Evolutionary conservation across 176 grass and related monocot species (phyloP).

Genomic region (Melocanna baccifera): DNA sequence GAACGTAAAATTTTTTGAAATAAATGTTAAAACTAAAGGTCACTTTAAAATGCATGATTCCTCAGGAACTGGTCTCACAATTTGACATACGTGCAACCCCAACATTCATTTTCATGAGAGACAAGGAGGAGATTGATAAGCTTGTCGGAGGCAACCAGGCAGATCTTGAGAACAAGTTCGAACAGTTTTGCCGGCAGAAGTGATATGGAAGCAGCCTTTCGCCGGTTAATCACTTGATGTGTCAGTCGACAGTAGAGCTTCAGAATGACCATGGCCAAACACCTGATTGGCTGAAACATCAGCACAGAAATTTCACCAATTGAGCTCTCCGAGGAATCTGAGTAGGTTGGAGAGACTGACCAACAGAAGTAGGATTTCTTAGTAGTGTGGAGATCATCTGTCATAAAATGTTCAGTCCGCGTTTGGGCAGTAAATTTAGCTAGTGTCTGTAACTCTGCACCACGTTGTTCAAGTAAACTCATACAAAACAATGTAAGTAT

Average conservation of each 20-base stretch:
- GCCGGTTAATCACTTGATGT: background rate
- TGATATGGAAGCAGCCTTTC: background rate
- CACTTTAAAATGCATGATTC: background rate
- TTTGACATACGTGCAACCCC: constrained; percentile 70
- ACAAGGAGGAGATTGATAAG: constrained; percentile 58
- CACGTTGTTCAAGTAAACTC: constrained; percentile 37
- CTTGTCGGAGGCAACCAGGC: constrained; percentile 55
- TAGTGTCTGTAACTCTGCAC: constrained; percentile 34
- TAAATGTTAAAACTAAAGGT: background rate
- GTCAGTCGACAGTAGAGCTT: constrained; percentile 25
- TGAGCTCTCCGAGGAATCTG: background rate
- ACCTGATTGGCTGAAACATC: constrained; percentile 20
- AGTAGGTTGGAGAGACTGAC: constrained; percentile 34
- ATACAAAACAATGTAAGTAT: constrained; percentile 12
- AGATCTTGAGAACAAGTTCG: constrained; percentile 64
- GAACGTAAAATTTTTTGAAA: background rate
- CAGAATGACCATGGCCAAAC: background rate
- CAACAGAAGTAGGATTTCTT: constrained; percentile 46
- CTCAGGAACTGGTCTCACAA: constrained; percentile 52
- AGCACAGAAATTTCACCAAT: background rate
- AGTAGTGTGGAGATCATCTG: constrained; percentile 6
- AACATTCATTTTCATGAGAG: constrained; percentile 70
- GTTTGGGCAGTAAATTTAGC: constrained; percentile 37
- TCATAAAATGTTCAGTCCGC: constrained; percentile 4
- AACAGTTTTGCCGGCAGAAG: constrained; percentile 13